A percentile compares a stretch with the other conserved stretches of the same genome.
These are phyloP conservation scores for Theobroma cacao DNA, from an alignment of 345 rosid genomes.

Conservation along the genomic window DNA sequence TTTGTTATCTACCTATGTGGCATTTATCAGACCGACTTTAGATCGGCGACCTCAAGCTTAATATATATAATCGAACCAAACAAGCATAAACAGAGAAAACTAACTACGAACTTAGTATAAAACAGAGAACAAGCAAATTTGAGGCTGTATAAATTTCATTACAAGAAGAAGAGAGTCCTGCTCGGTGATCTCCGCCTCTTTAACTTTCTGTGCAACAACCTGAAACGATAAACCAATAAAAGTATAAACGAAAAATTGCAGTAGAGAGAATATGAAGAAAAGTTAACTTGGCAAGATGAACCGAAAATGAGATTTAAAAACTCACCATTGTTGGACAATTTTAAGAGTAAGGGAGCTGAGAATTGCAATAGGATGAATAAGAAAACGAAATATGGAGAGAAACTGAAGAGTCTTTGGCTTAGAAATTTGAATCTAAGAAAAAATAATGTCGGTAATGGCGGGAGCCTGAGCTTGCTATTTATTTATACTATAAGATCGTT, in stretches of 20 bases:
- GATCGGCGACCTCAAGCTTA: not conserved
- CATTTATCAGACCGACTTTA: not conserved
- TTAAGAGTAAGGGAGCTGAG: slow-evolving; percentile 9
- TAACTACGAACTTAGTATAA: not conserved
- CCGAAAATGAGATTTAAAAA: slow-evolving; percentile 4
- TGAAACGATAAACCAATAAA: slow-evolving; percentile 24
- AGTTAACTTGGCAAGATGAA: not conserved
- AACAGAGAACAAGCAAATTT: not conserved
- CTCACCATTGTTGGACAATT: slow-evolving; percentile 50
- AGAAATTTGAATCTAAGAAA: slow-evolving; percentile 28
- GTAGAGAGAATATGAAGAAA: not conserved
- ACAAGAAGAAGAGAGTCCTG: slow-evolving; percentile 99
- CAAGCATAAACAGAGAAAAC: not conserved
- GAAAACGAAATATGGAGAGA: slow-evolving; percentile 2
- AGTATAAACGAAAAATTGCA: slow-evolving; percentile 2
- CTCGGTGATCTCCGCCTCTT: slow-evolving; percentile 92
- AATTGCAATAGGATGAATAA: not conserved
- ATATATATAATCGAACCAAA: not conserved
- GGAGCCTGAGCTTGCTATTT: slow-evolving; percentile 15
- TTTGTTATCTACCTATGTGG: not conserved
- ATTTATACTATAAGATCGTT: no score
- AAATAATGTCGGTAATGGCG: slow-evolving; percentile 20
- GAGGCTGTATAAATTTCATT: slow-evolving; percentile 2
- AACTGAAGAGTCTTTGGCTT: slow-evolving; percentile 12
- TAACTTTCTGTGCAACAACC: slow-evolving; percentile 82